phyloP scores from a whole-genome alignment of 257 asterid species.

The Leptodermis oblonga region DNA sequence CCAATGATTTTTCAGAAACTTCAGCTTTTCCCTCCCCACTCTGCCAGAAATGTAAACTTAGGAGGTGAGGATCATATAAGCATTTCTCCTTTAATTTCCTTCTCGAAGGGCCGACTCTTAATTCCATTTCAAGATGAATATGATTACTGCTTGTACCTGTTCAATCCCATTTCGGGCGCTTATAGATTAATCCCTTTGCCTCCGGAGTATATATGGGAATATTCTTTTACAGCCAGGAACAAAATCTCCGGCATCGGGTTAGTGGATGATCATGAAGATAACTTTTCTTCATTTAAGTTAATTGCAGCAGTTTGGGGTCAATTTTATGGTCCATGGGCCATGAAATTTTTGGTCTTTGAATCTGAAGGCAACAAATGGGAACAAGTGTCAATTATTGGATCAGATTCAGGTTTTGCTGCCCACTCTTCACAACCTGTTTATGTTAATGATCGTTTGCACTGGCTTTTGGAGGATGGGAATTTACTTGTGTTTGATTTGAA shows the following conservation, averaged over 20 bases:
- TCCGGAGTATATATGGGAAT: too few species aligned
- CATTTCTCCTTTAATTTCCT: neutral
- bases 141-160: neutral
- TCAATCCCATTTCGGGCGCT: slow-evolving; percentile 4
- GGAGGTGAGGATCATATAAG: too few species aligned
- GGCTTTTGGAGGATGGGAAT: neutral
- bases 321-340: neutral
- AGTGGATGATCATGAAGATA: too few species aligned
- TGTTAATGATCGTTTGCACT: neutral
- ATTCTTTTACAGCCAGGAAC: too few species aligned
- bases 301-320: neutral
- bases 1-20: neutral
- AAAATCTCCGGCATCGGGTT: neutral
- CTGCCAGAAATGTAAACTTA: neutral
- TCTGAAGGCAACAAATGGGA: neutral
- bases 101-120: neutral
- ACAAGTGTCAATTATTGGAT: neutral
- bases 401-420: too few species aligned
- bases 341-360: neutral
- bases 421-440: neutral
- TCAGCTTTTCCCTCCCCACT: neutral
- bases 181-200: too few species aligned
- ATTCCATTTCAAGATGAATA: neutral
- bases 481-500: neutral
- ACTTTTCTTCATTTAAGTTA: neutral